phyloP scores from a whole-genome alignment of 148 eudicot genomes.

The Polygonum maritimum region DNA sequence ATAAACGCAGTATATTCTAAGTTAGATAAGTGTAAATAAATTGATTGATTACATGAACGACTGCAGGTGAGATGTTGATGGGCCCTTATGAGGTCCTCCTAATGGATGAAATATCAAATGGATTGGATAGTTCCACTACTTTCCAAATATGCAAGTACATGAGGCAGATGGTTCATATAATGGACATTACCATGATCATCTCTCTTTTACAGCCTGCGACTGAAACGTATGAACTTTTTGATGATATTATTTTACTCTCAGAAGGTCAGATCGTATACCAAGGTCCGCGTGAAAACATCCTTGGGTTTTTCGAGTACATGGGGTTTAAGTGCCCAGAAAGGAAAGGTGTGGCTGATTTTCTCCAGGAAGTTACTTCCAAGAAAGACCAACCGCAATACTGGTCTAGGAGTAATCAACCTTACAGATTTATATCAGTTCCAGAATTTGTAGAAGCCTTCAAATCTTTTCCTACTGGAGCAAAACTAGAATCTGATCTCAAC shows the following conservation, averaged over 20 bases:
- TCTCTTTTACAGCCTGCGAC: conserved; percentile 80
- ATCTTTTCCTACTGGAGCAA: conserved; percentile 41
- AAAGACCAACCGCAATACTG: conserved; percentile 81
- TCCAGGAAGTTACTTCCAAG: conserved; percentile 75
- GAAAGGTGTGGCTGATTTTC: conserved; percentile 81
- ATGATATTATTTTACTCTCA: conserved; percentile 63
- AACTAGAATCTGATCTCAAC: conserved; percentile 32
- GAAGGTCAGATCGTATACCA: conserved; percentile 74
- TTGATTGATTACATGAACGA: not conserved
- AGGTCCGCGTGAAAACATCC: conserved; percentile 55
- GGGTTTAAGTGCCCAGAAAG: conserved; percentile 72
- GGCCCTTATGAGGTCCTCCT: conserved; percentile 66
- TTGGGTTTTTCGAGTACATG: conserved; percentile 52
- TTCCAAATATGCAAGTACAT: conserved; percentile 56
- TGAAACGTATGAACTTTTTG: conserved; percentile 62
- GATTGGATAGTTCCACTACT: conserved; percentile 78
- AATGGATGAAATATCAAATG: conserved; percentile 85
- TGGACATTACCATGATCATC: conserved; percentile 61
- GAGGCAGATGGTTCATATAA: conserved; percentile 64
- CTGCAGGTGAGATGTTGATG: conserved; percentile 75
- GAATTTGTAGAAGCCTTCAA: conserved; percentile 44
- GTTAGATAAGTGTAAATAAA: not conserved
- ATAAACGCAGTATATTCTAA: not conserved
- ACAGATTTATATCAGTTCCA: conserved; percentile 36
- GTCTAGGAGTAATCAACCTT: conserved; percentile 33